A percentile compares a stretch with the other conserved stretches of the same genome.
These are phyloP conservation scores for Berberis thunbergii DNA, from an alignment of 164 flowering plant species.

Conservation along the genomic window DNA sequence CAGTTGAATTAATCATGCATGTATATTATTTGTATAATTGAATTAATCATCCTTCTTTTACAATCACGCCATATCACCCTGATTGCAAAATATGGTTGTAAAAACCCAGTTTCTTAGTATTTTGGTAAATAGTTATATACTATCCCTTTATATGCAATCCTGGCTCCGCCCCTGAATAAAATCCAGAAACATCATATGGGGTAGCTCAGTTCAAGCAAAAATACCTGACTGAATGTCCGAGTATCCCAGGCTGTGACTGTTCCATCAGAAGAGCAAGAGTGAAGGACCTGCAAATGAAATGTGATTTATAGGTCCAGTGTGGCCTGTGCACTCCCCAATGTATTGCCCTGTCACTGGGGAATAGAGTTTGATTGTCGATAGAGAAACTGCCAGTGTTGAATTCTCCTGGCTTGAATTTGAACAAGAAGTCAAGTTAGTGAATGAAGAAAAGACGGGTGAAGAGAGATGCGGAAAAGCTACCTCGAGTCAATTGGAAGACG, in stretches of 20 bases:
- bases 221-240: constrained; percentile 62
- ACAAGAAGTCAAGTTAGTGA: constrained; percentile 1
- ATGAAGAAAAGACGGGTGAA: not conserved
- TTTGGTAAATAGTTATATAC: too few species aligned
- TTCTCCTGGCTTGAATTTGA: constrained; percentile 43
- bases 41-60: too few species aligned
- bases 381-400: constrained; percentile 73
- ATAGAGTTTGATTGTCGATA: constrained; percentile 78
- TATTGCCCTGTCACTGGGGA: constrained; percentile 78
- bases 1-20: too few species aligned
- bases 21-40: too few species aligned
- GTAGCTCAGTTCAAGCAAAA: not conserved
- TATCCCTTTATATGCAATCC: too few species aligned
- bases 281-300: constrained; percentile 47
- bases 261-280: constrained; percentile 81
- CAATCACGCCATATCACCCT: too few species aligned
- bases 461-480: constrained; percentile 19
- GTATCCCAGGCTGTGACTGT: constrained; percentile 88
- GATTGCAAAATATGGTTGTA: too few species aligned
- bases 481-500: constrained; percentile 77
- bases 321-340: constrained; percentile 77
- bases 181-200: not conserved
- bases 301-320: constrained; percentile 53
- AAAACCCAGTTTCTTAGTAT: too few species aligned
- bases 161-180: too few species aligned